Base-by-base conservation (phyloP, 1,139 yeast species). In the Blastobotrys indianensis region DNA sequence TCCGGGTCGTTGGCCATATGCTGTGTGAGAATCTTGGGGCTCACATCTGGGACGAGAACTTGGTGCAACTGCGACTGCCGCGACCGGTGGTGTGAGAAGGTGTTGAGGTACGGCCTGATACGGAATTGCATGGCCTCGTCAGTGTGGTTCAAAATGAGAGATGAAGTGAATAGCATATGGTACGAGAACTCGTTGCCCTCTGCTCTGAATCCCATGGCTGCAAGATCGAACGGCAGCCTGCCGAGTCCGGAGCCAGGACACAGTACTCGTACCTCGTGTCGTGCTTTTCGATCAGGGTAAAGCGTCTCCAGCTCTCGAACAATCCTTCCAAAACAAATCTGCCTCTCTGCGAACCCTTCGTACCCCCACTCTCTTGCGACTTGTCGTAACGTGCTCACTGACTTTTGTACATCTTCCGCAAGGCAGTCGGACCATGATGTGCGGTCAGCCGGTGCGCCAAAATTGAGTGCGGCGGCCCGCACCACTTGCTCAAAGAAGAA, bases 231-330 rank as follows among this genome's bases (percentile, higher is more conserved):
- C n/a, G 86, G 84, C 49, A 86, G 63, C 45, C 95, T 63, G 0
- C 94, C 96, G 15, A 85, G 68, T 0, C 96, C 96, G 51, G 87
- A 80, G 0, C 96, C 96, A 0, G 96, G 95, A 1, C 82, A 80
- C 31, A 87, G 67, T 0, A 85, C 71, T 39, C 72, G 70, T 2
- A 76, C 56, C 11, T 67, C 45, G 31, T 45, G 53, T 2, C 61
- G 49, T 1, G 57, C 56, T 3, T 42, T 47, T 11, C 46, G 28
- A 34, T 54, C 68, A 0, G 84, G 83, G 52, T 62, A 78, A 29
- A 66, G 44, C 1, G 39, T 43, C 23, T 70, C 74, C 34, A 84
- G 63, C 34, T 72, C 78, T 0, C 57, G 50, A 3, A 79, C 51
- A 2, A 86, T 70, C 10, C 68, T 65, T 0, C 72, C 73, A 57